These are phyloP conservation scores for Fusarium graminum DNA, from an alignment of 2,329 filamentous ascomycete species.

Conservation along the genomic window DNA sequence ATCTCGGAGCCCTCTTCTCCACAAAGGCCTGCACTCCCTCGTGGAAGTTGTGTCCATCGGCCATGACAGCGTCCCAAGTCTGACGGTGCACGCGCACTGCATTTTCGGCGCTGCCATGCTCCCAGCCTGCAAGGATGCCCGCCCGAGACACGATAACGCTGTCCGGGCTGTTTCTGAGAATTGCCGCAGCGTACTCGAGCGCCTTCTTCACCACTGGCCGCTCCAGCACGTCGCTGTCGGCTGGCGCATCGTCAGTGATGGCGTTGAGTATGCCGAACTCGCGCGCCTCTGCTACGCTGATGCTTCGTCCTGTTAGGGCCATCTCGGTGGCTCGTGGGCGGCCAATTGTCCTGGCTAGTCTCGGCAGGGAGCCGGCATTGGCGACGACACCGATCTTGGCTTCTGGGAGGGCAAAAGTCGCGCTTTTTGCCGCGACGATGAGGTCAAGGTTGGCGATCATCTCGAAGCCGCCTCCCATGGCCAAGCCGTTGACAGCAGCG, in stretches of 20 bases:
- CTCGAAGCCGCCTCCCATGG: constrained; percentile 82
- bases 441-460: constrained; percentile 81
- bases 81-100: constrained; percentile 64
- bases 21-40: constrained; percentile 80
- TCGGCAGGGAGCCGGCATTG: constrained; percentile 76
- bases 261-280: constrained; percentile 77
- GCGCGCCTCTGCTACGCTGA: constrained; percentile 69
- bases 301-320: constrained; percentile 70
- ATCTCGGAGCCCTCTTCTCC: constrained; percentile 75
- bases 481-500: constrained; percentile 80
- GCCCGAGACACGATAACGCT: constrained; percentile 76
- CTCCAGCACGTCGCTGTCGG: constrained; percentile 49
- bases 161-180: constrained; percentile 78
- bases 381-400: constrained; percentile 78
- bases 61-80: constrained; percentile 67
- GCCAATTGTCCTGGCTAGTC: constrained; percentile 75
- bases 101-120: constrained; percentile 72
- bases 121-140: constrained; percentile 78
- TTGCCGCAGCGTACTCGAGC: constrained; percentile 67
- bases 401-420: constrained; percentile 78
- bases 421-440: constrained; percentile 70
- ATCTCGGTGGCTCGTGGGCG: constrained; percentile 76
- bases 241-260: constrained; percentile 59
- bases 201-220: constrained; percentile 65
- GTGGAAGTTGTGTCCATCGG: constrained; percentile 75